phyloP scores from a whole-genome alignment of 768 basidiomycete species.

The Pisolithus sp. region DNA sequence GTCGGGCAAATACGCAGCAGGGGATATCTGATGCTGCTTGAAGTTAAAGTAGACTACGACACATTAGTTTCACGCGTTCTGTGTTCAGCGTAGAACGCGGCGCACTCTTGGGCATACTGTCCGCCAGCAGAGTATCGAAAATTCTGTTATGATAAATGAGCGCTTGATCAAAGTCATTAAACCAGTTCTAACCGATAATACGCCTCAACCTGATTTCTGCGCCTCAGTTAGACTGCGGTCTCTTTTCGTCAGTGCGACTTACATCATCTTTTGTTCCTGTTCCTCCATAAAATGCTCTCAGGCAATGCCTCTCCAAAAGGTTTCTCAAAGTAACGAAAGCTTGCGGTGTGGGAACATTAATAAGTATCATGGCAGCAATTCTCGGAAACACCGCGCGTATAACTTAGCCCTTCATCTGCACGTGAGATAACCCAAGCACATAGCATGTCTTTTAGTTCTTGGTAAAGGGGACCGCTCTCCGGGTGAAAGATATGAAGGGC shows the following conservation, averaged over 20 bases:
- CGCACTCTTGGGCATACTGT: constrained; percentile 88
- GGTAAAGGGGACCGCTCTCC: constrained; percentile 70
- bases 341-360: constrained; percentile 71
- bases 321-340: constrained; percentile 84
- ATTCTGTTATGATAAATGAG: constrained; percentile 45
- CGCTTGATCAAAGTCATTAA: background rate
- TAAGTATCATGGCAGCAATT: constrained; percentile 79
- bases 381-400: constrained; percentile 61
- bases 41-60: constrained; percentile 84
- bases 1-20: constrained; percentile 71
- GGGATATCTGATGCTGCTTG: constrained; percentile 88
- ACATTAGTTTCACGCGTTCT: background rate
- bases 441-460: constrained; percentile 77
- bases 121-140: constrained; percentile 87
- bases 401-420: constrained; percentile 76
- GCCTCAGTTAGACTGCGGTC: constrained; percentile 24
- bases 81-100: background rate
- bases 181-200: constrained; percentile 65
- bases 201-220: constrained; percentile 63
- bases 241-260: constrained; percentile 27
- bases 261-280: constrained; percentile 70
- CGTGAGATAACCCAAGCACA: constrained; percentile 85
- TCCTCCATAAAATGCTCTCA: constrained; percentile 81
- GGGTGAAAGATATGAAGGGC: constrained; percentile 74
- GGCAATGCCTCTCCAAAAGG: constrained; percentile 75